Base-by-base conservation (phyloP, 2,329 filamentous ascomycete species). In the Dactylellina parvicollis region DNA sequence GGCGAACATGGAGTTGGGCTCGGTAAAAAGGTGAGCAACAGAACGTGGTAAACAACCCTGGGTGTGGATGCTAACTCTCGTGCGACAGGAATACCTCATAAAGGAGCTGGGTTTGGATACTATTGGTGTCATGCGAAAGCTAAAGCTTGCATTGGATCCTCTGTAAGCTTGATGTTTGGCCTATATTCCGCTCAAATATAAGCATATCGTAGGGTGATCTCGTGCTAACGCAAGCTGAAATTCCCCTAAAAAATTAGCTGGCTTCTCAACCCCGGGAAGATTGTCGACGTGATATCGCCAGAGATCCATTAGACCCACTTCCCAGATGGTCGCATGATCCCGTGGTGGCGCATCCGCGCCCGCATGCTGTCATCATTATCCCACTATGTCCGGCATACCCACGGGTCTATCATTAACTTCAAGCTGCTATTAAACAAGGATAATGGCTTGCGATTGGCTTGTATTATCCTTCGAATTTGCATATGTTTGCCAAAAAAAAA, bases 181-280 rank as follows among this genome's bases (percentile, higher is more conserved):
- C 34, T 52, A 50, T 57, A 50, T 44, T 26, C 20, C 40, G 18
- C n/a, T 59, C 7, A 7, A 2, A 8, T 24, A 44, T 46, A 40
- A 36, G 18, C 26, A 20, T 57, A 64, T 50, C 32, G 40, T 26
- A 40, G 32, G 22, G 38, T 24, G 42, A 42, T 16, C 26, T 47
- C 42, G 30, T 52, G 44, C 32, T 61, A 56, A 65, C 55, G 62
- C 34, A 66, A 14, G 26, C 16, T 54, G 44, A 36, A 52, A 24
- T 28, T 28, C 16, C n/a, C n/a, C 38, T 26, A 28, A 52, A 50
- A 16, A 14, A 9, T 22, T 18, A 77, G 88, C 54, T 96, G 92
- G 91, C 87, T 96, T 65, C 87, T 96, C 86, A 96, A 96, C 77
- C 92, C 92, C 0, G 92, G 92, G 0, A 96, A 96, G 83, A 94